Base-by-base conservation (phyloP, 2,329 filamentous ascomycete species). In the Ceratocystis albifundus region DNA sequence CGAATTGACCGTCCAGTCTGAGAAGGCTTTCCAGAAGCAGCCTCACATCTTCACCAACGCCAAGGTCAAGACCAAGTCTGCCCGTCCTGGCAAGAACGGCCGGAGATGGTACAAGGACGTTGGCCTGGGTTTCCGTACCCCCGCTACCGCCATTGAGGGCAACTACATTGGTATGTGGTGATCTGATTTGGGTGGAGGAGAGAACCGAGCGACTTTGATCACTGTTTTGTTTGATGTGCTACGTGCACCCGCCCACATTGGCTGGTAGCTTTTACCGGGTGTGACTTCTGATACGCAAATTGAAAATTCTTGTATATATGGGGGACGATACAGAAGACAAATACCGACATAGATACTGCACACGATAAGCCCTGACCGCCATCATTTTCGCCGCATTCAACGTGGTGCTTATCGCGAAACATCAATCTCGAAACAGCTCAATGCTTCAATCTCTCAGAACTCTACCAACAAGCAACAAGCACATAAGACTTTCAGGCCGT, bases 21-120 rank as follows among this genome's bases (percentile, higher is more conserved):
- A 99, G 88, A 93, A 94, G 84, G 94, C 94, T 86, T 99, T 89
- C 90, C 94, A 97, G 83, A 99, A 99, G 88, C 93, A 99, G 87
- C 94, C 94, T 80, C 94, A 99, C 83, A 96, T 99, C 86, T 99
- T 97, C 90, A 87, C 89, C 77, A 96, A 97, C 88, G 84, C 88
- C 78, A 99, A 99, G 88, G 82, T 84, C 80, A 90, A 91, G 85
- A 81, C 86, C 78, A 88, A 89, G 81, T 90, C 88, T 79, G 82
- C 83, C 80, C 88, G 87, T 79, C 88, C 88, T 75, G 91, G 91
- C 80, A 95, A 96, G 87, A 88, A 86, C 79, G 90, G 90, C 75
- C 88, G 90, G 82, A 88, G 92, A 92, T 82, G 80, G 91, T 96
- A 96, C 83, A 99, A 99, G 89, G 94, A 99, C 78, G 91, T 99